A percentile compares a stretch with the other conserved stretches of the same genome.
Evolutionary conservation across 2,329 filamentous ascomycete genomes (phyloP).

Genomic region (Decorospora gaudefroyi): DNA sequence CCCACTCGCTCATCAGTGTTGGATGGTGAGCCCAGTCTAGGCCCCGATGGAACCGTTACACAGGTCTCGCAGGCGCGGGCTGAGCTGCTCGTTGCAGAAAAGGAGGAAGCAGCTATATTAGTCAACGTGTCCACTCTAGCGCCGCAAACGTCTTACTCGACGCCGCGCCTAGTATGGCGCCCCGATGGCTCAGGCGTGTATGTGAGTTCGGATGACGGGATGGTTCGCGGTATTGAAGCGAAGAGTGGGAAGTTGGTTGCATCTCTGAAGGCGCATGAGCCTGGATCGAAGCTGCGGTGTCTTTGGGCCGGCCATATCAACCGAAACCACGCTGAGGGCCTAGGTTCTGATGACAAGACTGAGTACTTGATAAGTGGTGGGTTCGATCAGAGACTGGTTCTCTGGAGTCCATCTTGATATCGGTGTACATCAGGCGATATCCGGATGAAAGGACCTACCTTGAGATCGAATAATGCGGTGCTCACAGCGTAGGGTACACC

Average conservation of each 20-base stretch:
- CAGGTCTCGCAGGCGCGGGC: slow-evolving; percentile 59
- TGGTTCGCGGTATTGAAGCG: slow-evolving; percentile 63
- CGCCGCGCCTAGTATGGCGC: slow-evolving; percentile 64
- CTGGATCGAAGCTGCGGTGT: slow-evolving; percentile 62
- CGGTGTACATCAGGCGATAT: too few relatives aligned
- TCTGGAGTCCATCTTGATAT: slow-evolving; percentile 53
- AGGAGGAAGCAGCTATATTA: slow-evolving; percentile 63
- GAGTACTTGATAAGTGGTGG: slow-evolving; percentile 66
- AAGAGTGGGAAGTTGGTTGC: slow-evolving; percentile 61
- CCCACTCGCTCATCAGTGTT: slow-evolving; percentile 19
- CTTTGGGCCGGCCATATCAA: slow-evolving; percentile 59
- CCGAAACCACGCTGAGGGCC: slow-evolving; percentile 25
- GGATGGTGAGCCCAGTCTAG: slow-evolving; percentile 7
- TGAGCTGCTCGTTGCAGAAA: slow-evolving; percentile 57
- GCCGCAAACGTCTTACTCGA: slow-evolving; percentile 65
- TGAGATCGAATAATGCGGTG: too few relatives aligned
- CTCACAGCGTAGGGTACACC: too few relatives aligned
- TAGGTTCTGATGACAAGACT: slow-evolving; percentile 30
- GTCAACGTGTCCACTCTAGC: slow-evolving; percentile 64
- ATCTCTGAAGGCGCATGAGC: slow-evolving; percentile 59
- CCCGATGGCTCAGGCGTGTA: slow-evolving; percentile 65
- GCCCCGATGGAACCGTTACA: slow-evolving; percentile 40
- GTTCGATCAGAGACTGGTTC: slow-evolving; percentile 64
- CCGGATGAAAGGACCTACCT: too few relatives aligned
- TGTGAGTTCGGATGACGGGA: slow-evolving; percentile 68